Evolutionary conservation across 192 early-diverging fungal species (phyloP), one percentile per base, ranked within the genome.

Genomic region (Mortierella antarctica): DNA sequence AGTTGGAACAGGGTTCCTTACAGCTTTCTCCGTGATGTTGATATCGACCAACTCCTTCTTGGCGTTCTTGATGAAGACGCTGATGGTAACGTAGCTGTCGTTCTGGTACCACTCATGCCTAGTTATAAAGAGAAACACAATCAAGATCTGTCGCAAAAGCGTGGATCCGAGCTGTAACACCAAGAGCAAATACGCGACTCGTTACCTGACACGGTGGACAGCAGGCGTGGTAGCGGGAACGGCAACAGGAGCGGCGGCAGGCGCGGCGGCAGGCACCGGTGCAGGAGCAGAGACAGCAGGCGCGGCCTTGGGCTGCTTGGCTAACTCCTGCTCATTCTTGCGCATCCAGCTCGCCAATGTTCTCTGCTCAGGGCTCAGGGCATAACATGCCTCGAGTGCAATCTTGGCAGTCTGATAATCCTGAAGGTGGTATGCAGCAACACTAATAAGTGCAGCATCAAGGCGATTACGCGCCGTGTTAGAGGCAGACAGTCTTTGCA

Each of bases 21-120:
- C 31, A 31, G 92, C 73, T 12, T 82, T 86, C 2, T 86, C 80
- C 0, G 84, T 72, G 69, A 97, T 90, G 59, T 89, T 88, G 74
- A 99, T 71, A 40, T 87, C 73, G 1, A 93, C 90, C 1, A 90
- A 74, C 5, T 95, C 95, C 66, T 89, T 83, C 70, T 92, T 91
- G 44, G 93, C 84, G 20, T 94, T 93, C 87, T 97, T 98, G 84
- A 96, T 92, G 74, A 98, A 98, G 51, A 99, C 86, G 51, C 92
- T 89, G 50, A 99, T 79, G 15, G 92, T 96, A 42, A 99, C 92
- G 82, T 82, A 91, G 41, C 85, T 77, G 65, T 98, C 98, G 71
- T 93, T 99, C 83, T 99, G 98, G 85, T 94, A 99, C 97, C 97
- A 99, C 85, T 99, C 97, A 68, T 98, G 96, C 70, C 97, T 93